Evolutionary conservation across 306 rosid genomes (phyloP).

Genomic region (Cucurbita pepo): DNA sequence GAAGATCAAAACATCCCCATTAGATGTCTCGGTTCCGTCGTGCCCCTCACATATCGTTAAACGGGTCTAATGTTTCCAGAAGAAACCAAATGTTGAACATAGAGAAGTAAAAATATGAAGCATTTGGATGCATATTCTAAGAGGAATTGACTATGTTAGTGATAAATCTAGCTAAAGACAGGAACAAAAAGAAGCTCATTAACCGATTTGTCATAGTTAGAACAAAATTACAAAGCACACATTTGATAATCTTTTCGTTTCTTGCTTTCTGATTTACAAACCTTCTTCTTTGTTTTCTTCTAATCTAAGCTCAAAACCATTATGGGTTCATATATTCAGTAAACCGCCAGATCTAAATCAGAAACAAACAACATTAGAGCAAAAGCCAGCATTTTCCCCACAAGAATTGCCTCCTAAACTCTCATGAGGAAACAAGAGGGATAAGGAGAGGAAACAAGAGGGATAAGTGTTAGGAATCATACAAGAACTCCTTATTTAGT

Average conservation of each 20-base stretch:
- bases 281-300: neutral
- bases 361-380: neutral
- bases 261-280: neutral
- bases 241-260: neutral
- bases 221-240: neutral
- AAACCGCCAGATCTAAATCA: neutral
- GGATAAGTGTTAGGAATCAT: too few species aligned
- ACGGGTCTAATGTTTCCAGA: constrained; percentile 36
- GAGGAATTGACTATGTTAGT: neutral
- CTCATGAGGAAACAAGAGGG: neutral
- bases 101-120: neutral
- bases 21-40: constrained; percentile 87
- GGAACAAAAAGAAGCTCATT: neutral
- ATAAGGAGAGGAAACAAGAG: neutral
- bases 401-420: neutral
- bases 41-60: constrained; percentile 89
- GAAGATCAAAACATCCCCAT: constrained; percentile 87
- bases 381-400: neutral
- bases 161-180: neutral
- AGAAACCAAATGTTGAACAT: constrained; percentile 1
- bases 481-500: too few species aligned
- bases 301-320: neutral
- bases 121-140: neutral
- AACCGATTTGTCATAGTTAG: neutral
- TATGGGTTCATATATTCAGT: neutral